Evolutionary conservation across 257 asterid genomes (phyloP).

Genomic region (Nicotiana undulata): DNA sequence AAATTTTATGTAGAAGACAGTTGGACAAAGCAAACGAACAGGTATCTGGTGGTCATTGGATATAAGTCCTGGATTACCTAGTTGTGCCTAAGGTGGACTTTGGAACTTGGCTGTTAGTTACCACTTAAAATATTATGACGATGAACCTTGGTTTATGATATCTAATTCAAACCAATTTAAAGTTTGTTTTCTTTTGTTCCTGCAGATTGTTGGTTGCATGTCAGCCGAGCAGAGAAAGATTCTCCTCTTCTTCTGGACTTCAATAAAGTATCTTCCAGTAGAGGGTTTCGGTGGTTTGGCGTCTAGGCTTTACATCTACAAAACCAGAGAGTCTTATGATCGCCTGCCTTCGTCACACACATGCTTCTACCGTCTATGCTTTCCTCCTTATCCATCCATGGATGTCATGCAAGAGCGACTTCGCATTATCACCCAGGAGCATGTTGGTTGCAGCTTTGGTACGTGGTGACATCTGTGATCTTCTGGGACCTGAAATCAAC

Average conservation of each 20-base stretch:
- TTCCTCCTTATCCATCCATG: slow-evolving; percentile 62
- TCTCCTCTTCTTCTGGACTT: slow-evolving; percentile 97
- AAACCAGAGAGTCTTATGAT: slow-evolving; percentile 41
- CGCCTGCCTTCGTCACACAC: slow-evolving; percentile 90
- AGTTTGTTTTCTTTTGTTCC: not conserved
- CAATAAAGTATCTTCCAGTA: slow-evolving; percentile 69
- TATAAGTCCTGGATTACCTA: not conserved
- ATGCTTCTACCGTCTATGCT: slow-evolving; percentile 82
- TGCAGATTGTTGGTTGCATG: slow-evolving; percentile 68
- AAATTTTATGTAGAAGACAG: not conserved
- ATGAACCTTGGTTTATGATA: not conserved
- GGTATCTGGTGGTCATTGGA: not conserved
- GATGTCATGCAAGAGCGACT: slow-evolving; percentile 49
- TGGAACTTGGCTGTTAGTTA: not conserved
- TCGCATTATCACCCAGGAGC: slow-evolving; percentile 69
- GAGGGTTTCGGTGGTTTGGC: slow-evolving; percentile 92
- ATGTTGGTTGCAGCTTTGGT: slow-evolving; percentile 94
- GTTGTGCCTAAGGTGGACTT: not conserved
- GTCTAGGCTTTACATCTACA: slow-evolving; percentile 68
- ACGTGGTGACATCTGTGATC: slow-evolving; percentile 44
- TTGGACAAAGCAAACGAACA: not conserved
- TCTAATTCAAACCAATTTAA: not conserved
- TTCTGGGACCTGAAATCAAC: slow-evolving; percentile 12
- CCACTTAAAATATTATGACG: not conserved
- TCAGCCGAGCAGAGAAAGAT: slow-evolving; percentile 66